A percentile compares a stretch with the other conserved stretches of the same genome.
These are phyloP conservation scores for Prunus mira DNA, from an alignment of 306 rosid species.

Conservation along the genomic window DNA sequence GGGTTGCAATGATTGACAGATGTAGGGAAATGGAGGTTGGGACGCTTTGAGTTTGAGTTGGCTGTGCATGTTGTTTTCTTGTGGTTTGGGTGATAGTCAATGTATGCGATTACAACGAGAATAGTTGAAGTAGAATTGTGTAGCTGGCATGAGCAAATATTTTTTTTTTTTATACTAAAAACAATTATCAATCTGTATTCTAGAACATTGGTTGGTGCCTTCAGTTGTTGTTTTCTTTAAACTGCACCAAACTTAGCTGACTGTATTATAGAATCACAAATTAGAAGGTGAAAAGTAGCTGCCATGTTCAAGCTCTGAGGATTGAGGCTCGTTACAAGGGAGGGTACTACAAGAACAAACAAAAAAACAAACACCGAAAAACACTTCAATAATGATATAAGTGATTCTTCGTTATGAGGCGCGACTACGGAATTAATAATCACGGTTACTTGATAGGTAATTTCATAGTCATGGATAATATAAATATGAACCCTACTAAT, in stretches of 20 bases:
- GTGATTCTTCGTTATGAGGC: too few relatives aligned
- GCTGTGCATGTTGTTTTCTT: background rate
- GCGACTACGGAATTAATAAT: accelerated
- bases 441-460: too few relatives aligned
- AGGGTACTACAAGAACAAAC: too few relatives aligned
- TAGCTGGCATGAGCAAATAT: background rate
- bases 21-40: background rate
- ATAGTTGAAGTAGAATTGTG: background rate
- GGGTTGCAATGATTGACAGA: background rate
- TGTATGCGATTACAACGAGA: background rate
- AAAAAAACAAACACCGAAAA: too few relatives aligned
- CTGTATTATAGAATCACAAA: background rate
- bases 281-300: background rate
- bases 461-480: too few relatives aligned
- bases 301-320: background rate
- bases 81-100: background rate
- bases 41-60: background rate
- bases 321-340: too few relatives aligned
- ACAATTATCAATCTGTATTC: background rate
- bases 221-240: background rate
- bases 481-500: too few relatives aligned
- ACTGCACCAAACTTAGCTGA: background rate
- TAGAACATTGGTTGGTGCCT: background rate
- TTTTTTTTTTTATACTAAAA: background rate
- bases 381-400: too few relatives aligned